Base-by-base conservation (phyloP, 352 stramenopile species). In the Globisporangium heterothallicum region DNA sequence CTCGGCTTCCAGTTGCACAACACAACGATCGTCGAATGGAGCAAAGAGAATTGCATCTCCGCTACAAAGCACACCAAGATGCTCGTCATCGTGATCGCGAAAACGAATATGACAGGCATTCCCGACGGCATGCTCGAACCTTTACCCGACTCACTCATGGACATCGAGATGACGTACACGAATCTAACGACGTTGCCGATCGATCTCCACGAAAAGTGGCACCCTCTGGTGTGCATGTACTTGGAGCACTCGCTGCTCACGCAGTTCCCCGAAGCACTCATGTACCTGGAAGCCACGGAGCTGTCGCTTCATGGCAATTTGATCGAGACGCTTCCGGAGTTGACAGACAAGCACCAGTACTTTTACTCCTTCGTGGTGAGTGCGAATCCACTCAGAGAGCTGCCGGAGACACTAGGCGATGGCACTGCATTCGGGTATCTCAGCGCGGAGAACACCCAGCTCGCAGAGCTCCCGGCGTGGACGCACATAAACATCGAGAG, bases 271-370 rank as follows among this genome's bases (percentile, higher is more conserved):
- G 18, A 44, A 14, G 32, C 54, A 29, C 36, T 60, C 4, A 9
- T 53, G 19, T 12, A 22, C 3, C 18, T 62, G 16, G 12, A 42
- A 2, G 12, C 19, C 6, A 14, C 6, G 0, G 19, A 45, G 3
- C 30, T 61, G 6, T 53, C 32, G 4, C 48, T 58, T 0, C n/a
- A 46, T 10, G 34, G 25, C 13, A 58, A 52, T 18, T 16, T 36
- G 10, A 49, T 63, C 24, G 4, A 46, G 22, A 3, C 10, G 14
- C 41, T 57, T 6, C 40, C 5, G n/a, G 40, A 8, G 38, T 42
- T 42, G 6, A 43, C 66, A 1, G 34, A 34, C 10, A 43, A 68
- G 13, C 53, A 74, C 18, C 41, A 69, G n/a, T 46, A 62, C 61
- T 35, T 52, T 47, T 53, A 29, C 24, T 53, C 30, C 25, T 21